Percentiles rank a stretch among this genome's conserved stretches.
These are phyloP conservation scores for Atkinsonella texensis DNA, from an alignment of 2,329 filamentous ascomycete species.

Conservation along the genomic window DNA sequence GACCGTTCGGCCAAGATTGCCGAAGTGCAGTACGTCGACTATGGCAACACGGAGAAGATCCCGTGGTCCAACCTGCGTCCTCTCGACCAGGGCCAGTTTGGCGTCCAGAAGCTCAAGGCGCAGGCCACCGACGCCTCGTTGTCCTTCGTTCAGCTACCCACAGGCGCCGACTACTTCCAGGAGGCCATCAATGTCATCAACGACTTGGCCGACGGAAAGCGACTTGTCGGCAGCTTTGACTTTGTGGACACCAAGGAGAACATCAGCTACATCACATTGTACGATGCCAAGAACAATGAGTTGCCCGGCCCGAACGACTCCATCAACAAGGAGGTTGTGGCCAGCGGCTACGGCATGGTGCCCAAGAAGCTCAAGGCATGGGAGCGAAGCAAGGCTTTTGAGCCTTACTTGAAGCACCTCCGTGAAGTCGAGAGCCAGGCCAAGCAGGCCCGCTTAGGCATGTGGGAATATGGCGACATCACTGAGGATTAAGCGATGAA, in stretches of 20 bases:
- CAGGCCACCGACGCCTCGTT: constrained; percentile 82
- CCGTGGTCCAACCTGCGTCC: constrained; percentile 75
- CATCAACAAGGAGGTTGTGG: constrained; percentile 78
- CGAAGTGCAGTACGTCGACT: constrained; percentile 91
- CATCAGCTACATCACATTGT: constrained; percentile 74
- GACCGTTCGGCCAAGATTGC: constrained; percentile 81
- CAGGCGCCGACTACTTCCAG: constrained; percentile 65
- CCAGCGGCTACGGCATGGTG: constrained; percentile 79
- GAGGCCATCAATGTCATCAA: constrained; percentile 69
- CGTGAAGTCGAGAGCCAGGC: constrained; percentile 65
- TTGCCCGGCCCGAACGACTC: constrained; percentile 55
- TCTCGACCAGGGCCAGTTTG: constrained; percentile 70
- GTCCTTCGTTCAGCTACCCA: constrained; percentile 81
- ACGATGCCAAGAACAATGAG: constrained; percentile 57
- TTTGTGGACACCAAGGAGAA: constrained; percentile 68
- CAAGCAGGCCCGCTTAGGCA: constrained; percentile 68
- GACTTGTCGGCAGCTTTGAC: constrained; percentile 86
- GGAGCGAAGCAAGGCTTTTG: constrained; percentile 63
- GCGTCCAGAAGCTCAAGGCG: constrained; percentile 65
- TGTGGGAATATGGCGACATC: constrained; percentile 98
- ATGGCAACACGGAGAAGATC: constrained; percentile 84
- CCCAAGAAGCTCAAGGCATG: constrained; percentile 83
- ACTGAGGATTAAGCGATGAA: constrained; percentile 61
- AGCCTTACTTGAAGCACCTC: constrained; percentile 58
- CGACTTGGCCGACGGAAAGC: constrained; percentile 60